Evolutionary conservation across 768 basidiomycete genomes (phyloP), one percentile per base, ranked within the genome.

Genomic region (Phanerochaete sordida): DNA sequence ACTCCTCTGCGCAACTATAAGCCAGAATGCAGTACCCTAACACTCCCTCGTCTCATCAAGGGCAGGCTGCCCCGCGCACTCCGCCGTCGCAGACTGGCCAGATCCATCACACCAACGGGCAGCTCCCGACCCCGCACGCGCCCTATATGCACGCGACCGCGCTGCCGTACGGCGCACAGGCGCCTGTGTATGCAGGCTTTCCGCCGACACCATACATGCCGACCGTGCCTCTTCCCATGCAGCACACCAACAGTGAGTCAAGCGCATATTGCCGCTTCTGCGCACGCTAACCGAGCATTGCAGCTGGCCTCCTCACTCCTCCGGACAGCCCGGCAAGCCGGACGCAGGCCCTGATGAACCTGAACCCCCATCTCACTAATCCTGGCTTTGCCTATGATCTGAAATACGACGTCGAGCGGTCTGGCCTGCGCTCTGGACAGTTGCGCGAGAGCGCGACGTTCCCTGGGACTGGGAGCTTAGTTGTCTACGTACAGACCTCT

Each of bases 161-260:
- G 47, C 54, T 65, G 23, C 68, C 67, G 4, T 56, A 56, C 16
- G 58, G 56, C 43, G 57, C 65, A 26, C 65, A 59, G 55, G 53
- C 46, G 47, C 35, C 21, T 24, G 26, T 27, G 16, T 33, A 56
- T 58, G 46, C 26, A 50, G 58, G 30, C 56, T 58, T 60, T 43
- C 53, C 50, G 48, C 30, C 50, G 30, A 57, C 59, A 35, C 62
- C 46, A 12, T n/a, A 43, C 59, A 59, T 56, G 62, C 57, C 21
- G 13, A 21, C 60, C 19, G 47, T 56, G 3, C 59, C 53, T 2
- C 47, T 60, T 3, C 59, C 59, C 12, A 23, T 13, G 1, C 52
- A 55, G 13, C 51, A 35, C 1, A 33, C 15, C 46, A 57, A 31
- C 56, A 21, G 56, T 57, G 23, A 15, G 56, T 57, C 19, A n/a